Conservation (phyloP, 2,329 filamentous ascomycete genomes). For the Dothideomycetidae sp. region DNA sequence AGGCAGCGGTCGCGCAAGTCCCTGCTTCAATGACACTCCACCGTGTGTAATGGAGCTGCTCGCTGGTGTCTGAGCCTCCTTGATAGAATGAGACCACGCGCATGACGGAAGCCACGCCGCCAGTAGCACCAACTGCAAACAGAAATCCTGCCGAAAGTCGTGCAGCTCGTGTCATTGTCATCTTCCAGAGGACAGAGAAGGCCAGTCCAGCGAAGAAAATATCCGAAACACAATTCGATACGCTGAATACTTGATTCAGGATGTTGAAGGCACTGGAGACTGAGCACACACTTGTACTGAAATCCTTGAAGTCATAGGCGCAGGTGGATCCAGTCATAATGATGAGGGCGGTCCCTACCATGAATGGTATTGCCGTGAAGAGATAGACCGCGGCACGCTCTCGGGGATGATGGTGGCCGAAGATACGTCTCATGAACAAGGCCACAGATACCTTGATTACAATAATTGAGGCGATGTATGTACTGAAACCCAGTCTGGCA, state of each 20-base stretch:
- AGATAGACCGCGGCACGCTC: conserved; percentile 5
- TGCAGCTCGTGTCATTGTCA: conserved; percentile 8
- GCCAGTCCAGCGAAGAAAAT: conserved; percentile 4
- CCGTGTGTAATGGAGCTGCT: conserved; percentile 6
- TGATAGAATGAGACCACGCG: conserved; percentile 5
- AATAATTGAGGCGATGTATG: conserved; percentile 29
- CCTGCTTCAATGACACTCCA: conserved; percentile 9
- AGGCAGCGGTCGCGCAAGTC: conserved; percentile 7
- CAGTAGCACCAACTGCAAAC: conserved; percentile 2
- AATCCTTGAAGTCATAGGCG: conserved; percentile 3
- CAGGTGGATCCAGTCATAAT: conserved; percentile 5
- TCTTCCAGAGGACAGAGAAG: conserved; percentile 8
- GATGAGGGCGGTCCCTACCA: conserved; percentile 2
- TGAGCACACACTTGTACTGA: background rate
- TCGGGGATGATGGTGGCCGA: conserved; percentile 13
- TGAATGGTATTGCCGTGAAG: conserved; percentile 5
- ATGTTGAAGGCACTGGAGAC: conserved; percentile 2
- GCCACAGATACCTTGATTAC: conserved; percentile 32
- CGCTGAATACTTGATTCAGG: conserved; percentile 1
- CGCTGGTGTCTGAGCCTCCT: conserved; percentile 1
- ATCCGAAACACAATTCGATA: conserved; percentile 7
- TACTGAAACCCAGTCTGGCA: conserved; percentile 17
- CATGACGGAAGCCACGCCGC: conserved; percentile 5
- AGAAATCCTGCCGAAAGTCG: conserved; percentile 1
- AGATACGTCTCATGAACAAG: conserved; percentile 32